Base-by-base conservation (phyloP, 2,329 filamentous ascomycete species). In the Verticillium albo-atrum region DNA sequence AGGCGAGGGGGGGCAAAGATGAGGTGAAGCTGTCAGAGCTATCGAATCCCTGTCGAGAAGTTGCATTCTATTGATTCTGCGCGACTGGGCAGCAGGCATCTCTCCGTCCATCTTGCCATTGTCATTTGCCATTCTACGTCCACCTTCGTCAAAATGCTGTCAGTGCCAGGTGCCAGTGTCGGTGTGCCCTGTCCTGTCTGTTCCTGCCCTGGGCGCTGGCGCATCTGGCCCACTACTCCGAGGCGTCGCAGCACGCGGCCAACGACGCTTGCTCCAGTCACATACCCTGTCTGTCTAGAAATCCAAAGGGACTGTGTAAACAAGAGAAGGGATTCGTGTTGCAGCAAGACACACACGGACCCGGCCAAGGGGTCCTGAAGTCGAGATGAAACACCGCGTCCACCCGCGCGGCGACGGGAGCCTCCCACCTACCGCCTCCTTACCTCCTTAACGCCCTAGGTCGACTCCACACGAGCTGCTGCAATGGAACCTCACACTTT, bases 351-450 rank as follows among this genome's bases (percentile, higher is more conserved):
- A 50, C 42, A 50, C 42, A 50, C 42, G 20, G 42, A 50, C 42
- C 42, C 42, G 20, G 42, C 20, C 42, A 32, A 58, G 37, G 25
- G 47, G 59, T 54, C 58, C 61, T 62, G 61, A 65, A 56, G 57
- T 57, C 56, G 60, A 66, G 65, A 65, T 76, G 74, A 77, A 77
- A 76, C 75, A 66, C 62, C 67, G 65, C 65, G 66, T 65, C 67
- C 65, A 66, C 65, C 70, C 66, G 66, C 65, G 64, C 42, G 20
- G 20, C 42, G 67, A 56, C n/a, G 28, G 27, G 30, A 54, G 28
- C 52, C 51, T 28, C 50, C 51, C 25, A 28, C 51, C 25, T 20
- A n/a, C 51, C 51, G 51, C 51, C 23, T 37, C 37, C 37, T 47
- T 47, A 23, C 37, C 37, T 23, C 34, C 34, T 37, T 37, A 15